These are phyloP conservation scores for Nicotiana rustica DNA, from an alignment of 305 asterid genomes.

Conservation along the genomic window DNA sequence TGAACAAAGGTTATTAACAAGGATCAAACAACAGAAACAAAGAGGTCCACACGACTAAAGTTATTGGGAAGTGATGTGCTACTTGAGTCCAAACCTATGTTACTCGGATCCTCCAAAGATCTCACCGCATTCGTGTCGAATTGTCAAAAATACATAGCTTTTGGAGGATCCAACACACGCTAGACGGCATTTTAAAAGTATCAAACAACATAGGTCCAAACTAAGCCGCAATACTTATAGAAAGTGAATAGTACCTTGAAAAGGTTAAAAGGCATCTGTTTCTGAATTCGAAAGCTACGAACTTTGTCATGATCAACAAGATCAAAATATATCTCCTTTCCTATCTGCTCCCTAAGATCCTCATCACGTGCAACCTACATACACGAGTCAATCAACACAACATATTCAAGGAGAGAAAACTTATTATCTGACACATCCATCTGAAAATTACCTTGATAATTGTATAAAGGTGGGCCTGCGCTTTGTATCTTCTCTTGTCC, in stretches of 20 bases:
- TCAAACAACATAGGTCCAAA: background rate
- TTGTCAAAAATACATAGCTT: too few relatives aligned
- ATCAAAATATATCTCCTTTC: slow-evolving; percentile 90
- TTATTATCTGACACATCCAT: background rate
- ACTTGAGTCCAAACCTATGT: background rate
- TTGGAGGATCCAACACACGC: too few relatives aligned
- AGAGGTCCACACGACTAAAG: background rate
- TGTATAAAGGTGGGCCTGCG: slow-evolving; percentile 93
- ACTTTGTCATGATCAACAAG: slow-evolving; percentile 98
- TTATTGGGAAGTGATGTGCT: slow-evolving; percentile 26
- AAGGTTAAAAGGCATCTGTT: slow-evolving; percentile 73
- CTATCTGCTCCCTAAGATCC: slow-evolving; percentile 88
- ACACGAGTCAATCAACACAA: background rate
- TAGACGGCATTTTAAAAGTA: too few relatives aligned
- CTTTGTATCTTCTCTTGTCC: slow-evolving; percentile 92
- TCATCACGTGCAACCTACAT: slow-evolving; percentile 95
- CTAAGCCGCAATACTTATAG: background rate
- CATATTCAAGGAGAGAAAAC: slow-evolving; percentile 36
- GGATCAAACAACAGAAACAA: background rate
- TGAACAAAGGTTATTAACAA: slow-evolving; percentile 11
- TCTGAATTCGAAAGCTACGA: slow-evolving; percentile 87
- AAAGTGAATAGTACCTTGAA: slow-evolving; percentile 58
- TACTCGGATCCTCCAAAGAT: too few relatives aligned
- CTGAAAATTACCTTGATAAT: slow-evolving; percentile 75
- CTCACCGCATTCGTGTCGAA: too few relatives aligned